Conservation (phyloP, 345 rosid genomes). For the Hypericum androsaemum region DNA sequence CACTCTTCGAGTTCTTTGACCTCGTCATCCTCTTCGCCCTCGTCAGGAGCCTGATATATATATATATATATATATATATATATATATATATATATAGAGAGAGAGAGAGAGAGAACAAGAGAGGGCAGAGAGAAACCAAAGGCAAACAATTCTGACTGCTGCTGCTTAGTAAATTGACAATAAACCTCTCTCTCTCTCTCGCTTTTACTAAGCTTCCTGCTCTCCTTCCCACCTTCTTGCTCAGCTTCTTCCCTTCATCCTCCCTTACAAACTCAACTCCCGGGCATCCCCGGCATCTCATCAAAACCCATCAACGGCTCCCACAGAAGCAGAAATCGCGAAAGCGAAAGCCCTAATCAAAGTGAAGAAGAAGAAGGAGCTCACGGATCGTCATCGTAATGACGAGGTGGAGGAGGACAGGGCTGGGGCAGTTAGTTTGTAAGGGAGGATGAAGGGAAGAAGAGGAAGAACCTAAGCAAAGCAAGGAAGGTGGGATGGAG, state of each 20-base stretch:
- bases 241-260: conserved; percentile 46
- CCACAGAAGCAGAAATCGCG: conserved; percentile 3
- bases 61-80: conserved; percentile 9
- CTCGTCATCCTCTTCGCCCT: conserved; percentile 83
- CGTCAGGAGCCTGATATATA: conserved; percentile 65
- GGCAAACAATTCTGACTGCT: background rate
- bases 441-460: too few relatives aligned
- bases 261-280: conserved; percentile 29
- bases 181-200: conserved; percentile 27
- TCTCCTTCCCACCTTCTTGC: conserved; percentile 42
- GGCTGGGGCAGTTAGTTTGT: too few relatives aligned
- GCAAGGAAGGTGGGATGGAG: too few relatives aligned
- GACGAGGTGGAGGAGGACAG: too few relatives aligned
- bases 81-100: too few relatives aligned
- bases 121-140: background rate
- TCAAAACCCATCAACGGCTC: conserved; percentile 94
- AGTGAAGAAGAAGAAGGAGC: conserved; percentile 12
- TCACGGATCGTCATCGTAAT: conserved; percentile 67
- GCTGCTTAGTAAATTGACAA: background rate
- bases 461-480: too few relatives aligned
- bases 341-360: background rate
- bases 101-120: background rate
- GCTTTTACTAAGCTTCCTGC: conserved; percentile 31
- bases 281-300: conserved; percentile 37
- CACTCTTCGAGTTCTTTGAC: conserved; percentile 64